Evolutionary conservation across 2,329 filamentous ascomycete genomes (phyloP), one percentile per base, ranked within the genome.

Genomic region (Basipetospora chlamydospora): DNA sequence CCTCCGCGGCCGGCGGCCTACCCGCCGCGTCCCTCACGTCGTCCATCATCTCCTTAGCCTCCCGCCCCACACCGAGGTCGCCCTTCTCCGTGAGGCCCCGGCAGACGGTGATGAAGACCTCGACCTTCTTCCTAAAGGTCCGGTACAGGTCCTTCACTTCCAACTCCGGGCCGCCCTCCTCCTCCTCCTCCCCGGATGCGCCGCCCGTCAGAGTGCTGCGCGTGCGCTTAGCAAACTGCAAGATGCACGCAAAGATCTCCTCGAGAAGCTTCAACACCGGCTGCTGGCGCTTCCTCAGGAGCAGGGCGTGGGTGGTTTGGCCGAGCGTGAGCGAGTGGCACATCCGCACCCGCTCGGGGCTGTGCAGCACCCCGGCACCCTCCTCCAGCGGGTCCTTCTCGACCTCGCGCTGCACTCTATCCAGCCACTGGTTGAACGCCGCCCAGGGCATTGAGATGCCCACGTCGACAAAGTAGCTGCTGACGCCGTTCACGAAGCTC

Each of bases 391-490:
- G 45, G 1, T 63, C 61, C 1, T 48, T 55, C 11, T 60, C 56
- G 0, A 88, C 57, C 13, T 64, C 63, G 2, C 48, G 49, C 52
- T 88, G 70, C 11, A 90, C 64, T 7, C 60, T 63, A 18, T 74
- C 62, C 0, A 95, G 61, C 44, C 74, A 79, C 0, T 50, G 50
- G 33, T 80, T 72, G 41, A 95, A 88, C 0, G 62, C 60, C 16
- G 59, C 60, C 87, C 88, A 96, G 0, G 78, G 74, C 12, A 68
- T 64, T 6, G 70, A 69, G 35, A 96, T 77, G 2, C 80, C 86
- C 1, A 75, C 70, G 40, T 88, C 82, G 43, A 92, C 79, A 47
- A 87, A 80, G 49, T 95, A 90, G 1, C 77, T 70, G 26, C 76
- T 71, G 1, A 95, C 56, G 8, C 72, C 72, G 1, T 72, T 67